Evolutionary conservation across 345 rosid genomes (phyloP).

Genomic region (Odontarrhena argentea): DNA sequence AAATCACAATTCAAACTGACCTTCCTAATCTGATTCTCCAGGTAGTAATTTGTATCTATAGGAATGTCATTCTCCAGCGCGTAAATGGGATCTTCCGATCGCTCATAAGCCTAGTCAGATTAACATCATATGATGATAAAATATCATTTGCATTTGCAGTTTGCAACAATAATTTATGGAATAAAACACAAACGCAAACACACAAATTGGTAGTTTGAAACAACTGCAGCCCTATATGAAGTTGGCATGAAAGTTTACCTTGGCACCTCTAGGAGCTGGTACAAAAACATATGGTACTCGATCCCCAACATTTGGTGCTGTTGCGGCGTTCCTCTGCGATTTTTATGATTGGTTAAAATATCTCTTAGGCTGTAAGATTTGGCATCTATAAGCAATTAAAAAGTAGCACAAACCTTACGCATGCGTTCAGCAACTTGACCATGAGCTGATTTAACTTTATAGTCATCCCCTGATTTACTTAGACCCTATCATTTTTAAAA

Average conservation of each 20-base stretch:
- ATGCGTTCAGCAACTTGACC: constrained; percentile 98
- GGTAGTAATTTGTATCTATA: constrained; percentile 75
- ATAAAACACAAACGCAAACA: neutral
- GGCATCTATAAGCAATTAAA: constrained; percentile 18
- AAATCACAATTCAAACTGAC: constrained; percentile 38
- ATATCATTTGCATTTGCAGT: no score
- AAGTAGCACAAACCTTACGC: constrained; percentile 75
- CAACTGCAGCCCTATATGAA: neutral
- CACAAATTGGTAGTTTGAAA: no score
- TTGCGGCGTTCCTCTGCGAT: constrained; percentile 90
- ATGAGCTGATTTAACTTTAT: constrained; percentile 94
- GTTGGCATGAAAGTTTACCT: constrained; percentile 52
- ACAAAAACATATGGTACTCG: constrained; percentile 94
- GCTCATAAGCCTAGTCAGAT: constrained; percentile 79
- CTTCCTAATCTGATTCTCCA: constrained; percentile 81
- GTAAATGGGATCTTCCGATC: constrained; percentile 84
- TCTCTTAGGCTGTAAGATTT: no score
- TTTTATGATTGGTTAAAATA: no score
- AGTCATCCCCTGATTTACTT: constrained; percentile 94
- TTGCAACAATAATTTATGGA: neutral
- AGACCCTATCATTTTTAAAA: constrained; percentile 65
- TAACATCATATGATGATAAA: neutral
- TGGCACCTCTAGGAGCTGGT: constrained; percentile 96
- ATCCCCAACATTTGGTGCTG: constrained; percentile 99
- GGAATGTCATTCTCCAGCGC: constrained; percentile 82